Conservation (phyloP, 805 yeast species). For the Metschnikowia hibisci region DNA sequence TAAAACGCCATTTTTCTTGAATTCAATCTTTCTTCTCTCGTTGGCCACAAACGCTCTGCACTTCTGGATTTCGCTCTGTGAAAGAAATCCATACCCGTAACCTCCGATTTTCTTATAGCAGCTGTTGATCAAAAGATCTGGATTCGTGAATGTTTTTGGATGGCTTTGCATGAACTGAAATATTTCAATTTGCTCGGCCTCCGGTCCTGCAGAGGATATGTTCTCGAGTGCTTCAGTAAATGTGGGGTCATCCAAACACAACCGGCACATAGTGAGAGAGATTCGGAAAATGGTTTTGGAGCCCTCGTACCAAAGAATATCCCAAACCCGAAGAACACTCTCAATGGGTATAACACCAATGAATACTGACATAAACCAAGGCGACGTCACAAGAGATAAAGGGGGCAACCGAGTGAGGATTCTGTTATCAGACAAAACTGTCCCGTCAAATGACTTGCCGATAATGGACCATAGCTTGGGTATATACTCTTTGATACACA, state of each 20-base stretch:
- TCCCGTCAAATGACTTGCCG: slow-evolving; percentile 39
- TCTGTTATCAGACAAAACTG: slow-evolving; percentile 39
- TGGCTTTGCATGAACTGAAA: slow-evolving; percentile 83
- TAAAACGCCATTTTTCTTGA: slow-evolving; percentile 25
- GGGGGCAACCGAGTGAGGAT: slow-evolving; percentile 81
- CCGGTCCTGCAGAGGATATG: slow-evolving; percentile 21
- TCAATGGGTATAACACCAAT: slow-evolving; percentile 89
- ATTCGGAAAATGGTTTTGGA: slow-evolving; percentile 81
- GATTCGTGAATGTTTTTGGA: slow-evolving; percentile 70
- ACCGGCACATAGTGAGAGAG: slow-evolving; percentile 73
- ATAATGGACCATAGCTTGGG: slow-evolving; percentile 72
- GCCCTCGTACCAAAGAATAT: slow-evolving; percentile 88
- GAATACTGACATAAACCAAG: slow-evolving; percentile 98
- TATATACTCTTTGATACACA: slow-evolving; percentile 76
- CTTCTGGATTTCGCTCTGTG: slow-evolving; percentile 77
- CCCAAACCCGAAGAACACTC: slow-evolving; percentile 88
- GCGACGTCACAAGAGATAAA: slow-evolving; percentile 85
- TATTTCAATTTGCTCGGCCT: slow-evolving; percentile 44
- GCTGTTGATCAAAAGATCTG: slow-evolving; percentile 62
- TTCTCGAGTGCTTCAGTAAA: slow-evolving; percentile 29
- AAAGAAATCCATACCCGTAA: slow-evolving; percentile 59
- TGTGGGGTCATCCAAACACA: slow-evolving; percentile 60
- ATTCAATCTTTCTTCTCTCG: slow-evolving; percentile 44
- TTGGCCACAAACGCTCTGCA: slow-evolving; percentile 75
- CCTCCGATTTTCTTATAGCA: slow-evolving; percentile 73